Evolutionary conservation across 805 yeast species (phyloP).

Genomic region (Yarrowia osloensis): DNA sequence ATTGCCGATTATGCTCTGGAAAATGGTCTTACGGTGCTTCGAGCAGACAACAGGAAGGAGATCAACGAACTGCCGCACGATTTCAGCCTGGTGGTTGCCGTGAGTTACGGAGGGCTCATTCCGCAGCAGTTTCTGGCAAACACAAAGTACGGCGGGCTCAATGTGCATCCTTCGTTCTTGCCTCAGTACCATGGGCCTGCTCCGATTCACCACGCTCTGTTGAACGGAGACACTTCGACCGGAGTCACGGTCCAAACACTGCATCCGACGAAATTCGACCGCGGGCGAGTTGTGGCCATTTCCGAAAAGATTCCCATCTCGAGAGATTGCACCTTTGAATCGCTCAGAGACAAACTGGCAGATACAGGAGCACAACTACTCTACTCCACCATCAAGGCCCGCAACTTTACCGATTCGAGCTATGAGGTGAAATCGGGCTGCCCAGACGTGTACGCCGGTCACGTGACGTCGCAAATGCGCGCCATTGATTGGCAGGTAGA

Average conservation of each 20-base stretch:
- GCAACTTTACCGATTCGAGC: constrained; percentile 38
- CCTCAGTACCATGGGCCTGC: constrained; percentile 85
- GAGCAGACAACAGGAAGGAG: constrained; percentile 35
- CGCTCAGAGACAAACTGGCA: constrained; percentile 58
- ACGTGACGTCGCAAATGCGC: constrained; percentile 49
- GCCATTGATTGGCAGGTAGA: constrained; percentile 52
- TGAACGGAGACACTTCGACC: constrained; percentile 61
- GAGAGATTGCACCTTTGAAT: constrained; percentile 48
- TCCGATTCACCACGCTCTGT: constrained; percentile 78
- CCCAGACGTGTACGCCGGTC: constrained; percentile 58
- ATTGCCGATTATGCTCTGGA: constrained; percentile 33
- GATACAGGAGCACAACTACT: constrained; percentile 63
- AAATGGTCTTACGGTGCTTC: constrained; percentile 32
- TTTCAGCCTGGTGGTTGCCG: constrained; percentile 80
- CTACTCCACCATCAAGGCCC: constrained; percentile 46
- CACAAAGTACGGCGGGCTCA: constrained; percentile 68
- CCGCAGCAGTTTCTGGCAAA: constrained; percentile 58
- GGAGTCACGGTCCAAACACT: constrained; percentile 90
- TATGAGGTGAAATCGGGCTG: constrained; percentile 33
- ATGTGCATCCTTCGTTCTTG: constrained; percentile 88
- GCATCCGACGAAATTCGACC: constrained; percentile 84
- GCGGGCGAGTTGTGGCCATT: constrained; percentile 69
- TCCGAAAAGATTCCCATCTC: constrained; percentile 49
- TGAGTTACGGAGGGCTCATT: constrained; percentile 82
- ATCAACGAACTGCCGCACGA: constrained; percentile 35